A percentile compares a stretch with the other conserved stretches of the same genome.
phyloP scores from a whole-genome alignment of 306 rosid species.

The Begonia fuchsioides region DNA sequence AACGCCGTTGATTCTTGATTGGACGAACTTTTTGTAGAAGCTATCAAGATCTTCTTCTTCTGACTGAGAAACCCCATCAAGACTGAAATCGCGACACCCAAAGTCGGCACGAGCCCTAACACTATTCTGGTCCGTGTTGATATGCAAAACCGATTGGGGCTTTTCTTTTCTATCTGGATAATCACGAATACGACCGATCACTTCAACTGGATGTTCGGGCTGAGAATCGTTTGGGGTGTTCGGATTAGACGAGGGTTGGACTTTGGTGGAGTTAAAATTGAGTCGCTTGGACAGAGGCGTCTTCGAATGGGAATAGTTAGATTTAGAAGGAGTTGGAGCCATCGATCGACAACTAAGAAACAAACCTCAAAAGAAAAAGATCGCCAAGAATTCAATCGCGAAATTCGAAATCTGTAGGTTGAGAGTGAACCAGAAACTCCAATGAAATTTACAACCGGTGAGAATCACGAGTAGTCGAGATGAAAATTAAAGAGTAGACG shows the following conservation, averaged over 20 bases:
- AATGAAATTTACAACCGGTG: background rate
- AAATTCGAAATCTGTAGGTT: constrained; percentile 10
- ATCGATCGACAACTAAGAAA: constrained; percentile 11
- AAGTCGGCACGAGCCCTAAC: constrained; percentile 78
- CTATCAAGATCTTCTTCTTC: constrained; percentile 64
- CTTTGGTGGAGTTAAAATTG: constrained; percentile 34
- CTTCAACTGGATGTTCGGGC: constrained; percentile 83
- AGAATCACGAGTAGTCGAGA: background rate
- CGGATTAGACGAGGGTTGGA: constrained; percentile 49
- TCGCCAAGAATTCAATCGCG: background rate
- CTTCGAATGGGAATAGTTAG: constrained; percentile 30
- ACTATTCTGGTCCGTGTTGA: constrained; percentile 31
- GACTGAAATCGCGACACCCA: constrained; percentile 86
- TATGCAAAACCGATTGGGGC: constrained; percentile 42
- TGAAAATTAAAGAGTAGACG: background rate
- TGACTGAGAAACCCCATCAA: constrained; percentile 82
- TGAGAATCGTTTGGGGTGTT: constrained; percentile 38
- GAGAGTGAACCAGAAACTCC: constrained; percentile 1
- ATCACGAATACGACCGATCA: constrained; percentile 82
- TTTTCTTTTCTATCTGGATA: constrained; percentile 68
- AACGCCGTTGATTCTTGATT: constrained; percentile 65
- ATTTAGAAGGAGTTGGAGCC: constrained; percentile 94
- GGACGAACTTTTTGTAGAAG: constrained; percentile 60
- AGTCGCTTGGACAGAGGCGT: constrained; percentile 87
- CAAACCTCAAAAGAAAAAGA: background rate